Conservation (phyloP, 495 filamentous ascomycete species). For the Lindgomyces ingoldianus region DNA sequence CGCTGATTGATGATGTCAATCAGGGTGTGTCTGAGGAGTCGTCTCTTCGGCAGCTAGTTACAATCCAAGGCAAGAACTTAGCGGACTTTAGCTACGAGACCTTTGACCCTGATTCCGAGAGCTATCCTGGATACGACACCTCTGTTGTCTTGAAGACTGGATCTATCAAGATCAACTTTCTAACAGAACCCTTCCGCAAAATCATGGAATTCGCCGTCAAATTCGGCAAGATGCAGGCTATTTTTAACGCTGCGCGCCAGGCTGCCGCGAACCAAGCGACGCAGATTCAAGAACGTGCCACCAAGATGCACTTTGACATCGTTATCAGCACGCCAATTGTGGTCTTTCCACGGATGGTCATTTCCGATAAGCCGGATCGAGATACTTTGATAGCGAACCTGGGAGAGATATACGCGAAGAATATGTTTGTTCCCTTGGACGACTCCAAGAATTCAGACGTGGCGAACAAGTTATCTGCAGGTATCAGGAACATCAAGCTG, state of each 20-base stretch:
- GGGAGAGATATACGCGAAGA: conserved; percentile 95
- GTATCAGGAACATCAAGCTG: conserved; percentile 86
- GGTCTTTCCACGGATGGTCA: conserved; percentile 79
- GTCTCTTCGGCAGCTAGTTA: conserved; percentile 80
- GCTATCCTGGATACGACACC: conserved; percentile 93
- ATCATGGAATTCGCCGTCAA: conserved; percentile 97
- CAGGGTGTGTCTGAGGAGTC: conserved; percentile 80
- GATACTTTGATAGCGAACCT: conserved; percentile 90
- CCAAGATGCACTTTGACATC: conserved; percentile 89
- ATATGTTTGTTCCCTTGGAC: conserved; percentile 80
- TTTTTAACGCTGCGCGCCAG: conserved; percentile 94
- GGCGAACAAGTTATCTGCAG: conserved; percentile 86
- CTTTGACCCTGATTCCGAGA: conserved; percentile 71
- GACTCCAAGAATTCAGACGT: conserved; percentile 68
- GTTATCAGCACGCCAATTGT: conserved; percentile 92
- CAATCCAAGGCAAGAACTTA: conserved; percentile 91
- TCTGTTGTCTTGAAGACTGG: conserved; percentile 85
- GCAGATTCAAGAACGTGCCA: conserved; percentile 85
- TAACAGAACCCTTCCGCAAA: conserved; percentile 96
- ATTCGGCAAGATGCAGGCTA: conserved; percentile 98
- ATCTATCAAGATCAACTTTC: conserved; percentile 92
- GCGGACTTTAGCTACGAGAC: conserved; percentile 99
- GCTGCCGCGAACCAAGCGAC: conserved; percentile 93
- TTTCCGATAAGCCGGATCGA: conserved; percentile 60
- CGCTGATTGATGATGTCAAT: conserved; percentile 90